These are phyloP conservation scores for Candida endomychidarum DNA, from an alignment of 805 yeast genomes.

Conservation along the genomic window DNA sequence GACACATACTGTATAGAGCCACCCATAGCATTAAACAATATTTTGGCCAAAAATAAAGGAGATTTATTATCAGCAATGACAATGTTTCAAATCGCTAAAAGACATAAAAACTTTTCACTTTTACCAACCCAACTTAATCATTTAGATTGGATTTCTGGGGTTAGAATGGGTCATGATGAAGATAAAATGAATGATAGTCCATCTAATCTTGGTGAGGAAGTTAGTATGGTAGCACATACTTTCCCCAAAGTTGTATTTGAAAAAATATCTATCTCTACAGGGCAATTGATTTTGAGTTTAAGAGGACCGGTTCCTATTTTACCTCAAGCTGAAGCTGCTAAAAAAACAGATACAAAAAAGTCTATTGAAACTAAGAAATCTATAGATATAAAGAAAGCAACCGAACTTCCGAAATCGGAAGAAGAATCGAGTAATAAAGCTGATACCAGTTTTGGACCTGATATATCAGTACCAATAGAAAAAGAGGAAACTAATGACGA, in stretches of 20 bases:
- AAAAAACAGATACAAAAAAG: not conserved
- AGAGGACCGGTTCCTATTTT: slow-evolving; percentile 51
- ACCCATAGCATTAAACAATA: slow-evolving; percentile 31
- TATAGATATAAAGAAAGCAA: too few species aligned
- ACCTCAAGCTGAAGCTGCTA: not conserved
- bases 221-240: slow-evolving; percentile 81
- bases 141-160: slow-evolving; percentile 92
- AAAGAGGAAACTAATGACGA: slow-evolving; percentile 1
- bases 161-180: slow-evolving; percentile 60
- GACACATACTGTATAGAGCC: slow-evolving; percentile 40
- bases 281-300: slow-evolving; percentile 71
- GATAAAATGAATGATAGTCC: slow-evolving; percentile 32
- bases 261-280: slow-evolving; percentile 83
- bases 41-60: slow-evolving; percentile 30
- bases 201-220: slow-evolving; percentile 85
- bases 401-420: too few species aligned
- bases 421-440: not conserved
- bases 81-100: slow-evolving; percentile 34
- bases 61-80: slow-evolving; percentile 39
- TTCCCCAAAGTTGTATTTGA: slow-evolving; percentile 88
- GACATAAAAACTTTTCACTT: slow-evolving; percentile 20
- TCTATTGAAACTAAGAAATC: not conserved
- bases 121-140: slow-evolving; percentile 51
- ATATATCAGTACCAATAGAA: not conserved
- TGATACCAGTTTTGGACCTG: slow-evolving; percentile 1